Percentiles rank a stretch among this genome's conserved stretches.
Evolutionary conservation across 2,329 filamentous ascomycete species (phyloP).

Genomic region (Botrytis fragariae): DNA sequence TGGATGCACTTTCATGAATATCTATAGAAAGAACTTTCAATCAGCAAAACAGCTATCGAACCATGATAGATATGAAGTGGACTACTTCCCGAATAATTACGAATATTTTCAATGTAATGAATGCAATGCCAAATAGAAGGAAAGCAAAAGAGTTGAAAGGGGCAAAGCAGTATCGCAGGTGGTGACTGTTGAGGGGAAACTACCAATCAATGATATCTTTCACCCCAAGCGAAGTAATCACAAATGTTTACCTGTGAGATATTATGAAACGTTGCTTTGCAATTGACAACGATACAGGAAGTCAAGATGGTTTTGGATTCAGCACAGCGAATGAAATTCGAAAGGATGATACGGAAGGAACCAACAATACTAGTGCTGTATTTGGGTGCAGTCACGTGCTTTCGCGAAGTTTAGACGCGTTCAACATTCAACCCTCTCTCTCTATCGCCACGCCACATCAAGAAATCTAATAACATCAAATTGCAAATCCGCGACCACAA

Average conservation of each 20-base stretch:
- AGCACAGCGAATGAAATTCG: neutral
- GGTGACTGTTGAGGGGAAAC: neutral
- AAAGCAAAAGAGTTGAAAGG: neutral
- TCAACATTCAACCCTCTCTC: neutral
- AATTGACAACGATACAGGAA: neutral
- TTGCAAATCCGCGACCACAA: neutral
- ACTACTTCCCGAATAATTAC: neutral
- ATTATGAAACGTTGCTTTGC: too few species aligned
- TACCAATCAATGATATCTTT: neutral
- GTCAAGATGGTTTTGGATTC: neutral
- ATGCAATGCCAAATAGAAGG: neutral
- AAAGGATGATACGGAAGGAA: neutral
- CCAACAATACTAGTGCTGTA: neutral
- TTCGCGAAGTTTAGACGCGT: conserved; percentile 2
- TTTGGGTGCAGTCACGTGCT: neutral
- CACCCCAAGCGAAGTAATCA: neutral
- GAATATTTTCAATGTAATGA: neutral
- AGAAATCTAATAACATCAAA: neutral
- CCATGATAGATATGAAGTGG: neutral
- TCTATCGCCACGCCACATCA: conserved; percentile 8
- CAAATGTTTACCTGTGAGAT: neutral
- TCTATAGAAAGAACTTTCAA: neutral
- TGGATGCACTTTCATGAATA: neutral
- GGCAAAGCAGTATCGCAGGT: neutral
- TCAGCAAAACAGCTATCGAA: neutral